Evolutionary conservation across 176 grass and related monocot genomes (phyloP), one percentile per base, ranked within the genome.

Genomic region (Eremochloa ophiuroides): DNA sequence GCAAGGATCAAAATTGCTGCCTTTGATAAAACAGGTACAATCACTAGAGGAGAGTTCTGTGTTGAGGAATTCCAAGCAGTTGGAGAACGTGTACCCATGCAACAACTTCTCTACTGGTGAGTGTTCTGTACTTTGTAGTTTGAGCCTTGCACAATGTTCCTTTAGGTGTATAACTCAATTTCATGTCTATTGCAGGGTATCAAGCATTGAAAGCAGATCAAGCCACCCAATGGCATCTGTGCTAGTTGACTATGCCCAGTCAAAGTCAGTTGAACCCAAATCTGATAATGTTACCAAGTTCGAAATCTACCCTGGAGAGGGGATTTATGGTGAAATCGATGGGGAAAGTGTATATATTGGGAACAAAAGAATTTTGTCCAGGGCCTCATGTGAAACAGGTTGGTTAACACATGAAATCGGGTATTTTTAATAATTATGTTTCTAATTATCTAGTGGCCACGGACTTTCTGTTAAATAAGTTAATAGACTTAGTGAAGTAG

Each of bases 11-110:
- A 89, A 73, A 85, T 96, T 55, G 93, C 91, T 1, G 93, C 93
- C 29, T 95, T 99, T 33, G 97, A 99, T 62, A 99, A 99, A 86
- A 99, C 93, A 7, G 93, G 97, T 50, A 99, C 97, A 43, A 89
- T 99, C 30, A 99, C 93, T 46, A 93, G 87, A 86, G 97, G 93
- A 40, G 97, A 96, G 65, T 99, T 99, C 59, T 77, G 62, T 62
- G 93, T 99, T 10, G 83, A 84, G 33, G 91, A 96, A 75, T 91
- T 99, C 55, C 70, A 73, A 22, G 53, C 80, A 11, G 70, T 91
- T 22, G 74, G 74, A 3, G 75, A 39, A 40, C 80, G 43, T 35
- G 56, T 93, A 35, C 35, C 88, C 4, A 60, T 83, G 29, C 80
- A 90, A 40, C 87, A 86, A 71, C 85, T 99, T 71, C 77, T 96